A percentile compares a stretch with the other conserved stretches of the same genome.
Conservation (phyloP, 2,329 filamentous ascomycete species). For the Ophiosphaerella narmari region DNA sequence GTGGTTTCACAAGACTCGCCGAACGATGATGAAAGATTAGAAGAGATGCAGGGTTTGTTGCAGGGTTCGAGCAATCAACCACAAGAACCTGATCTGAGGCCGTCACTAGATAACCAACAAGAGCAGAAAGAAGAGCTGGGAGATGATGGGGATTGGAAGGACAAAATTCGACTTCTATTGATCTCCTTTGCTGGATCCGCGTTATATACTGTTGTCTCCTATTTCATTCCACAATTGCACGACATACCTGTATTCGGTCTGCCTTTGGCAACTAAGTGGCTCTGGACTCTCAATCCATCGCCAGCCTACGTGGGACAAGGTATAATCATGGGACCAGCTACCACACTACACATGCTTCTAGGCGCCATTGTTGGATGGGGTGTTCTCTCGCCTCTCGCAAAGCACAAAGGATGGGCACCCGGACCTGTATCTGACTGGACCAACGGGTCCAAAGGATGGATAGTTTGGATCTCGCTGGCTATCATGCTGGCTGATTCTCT, state of each 20-base stretch:
- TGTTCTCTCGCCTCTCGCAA: slow-evolving; percentile 85
- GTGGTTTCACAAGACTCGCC: slow-evolving; percentile 4
- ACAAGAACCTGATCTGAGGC: slow-evolving; percentile 26
- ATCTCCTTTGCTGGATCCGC: slow-evolving; percentile 65
- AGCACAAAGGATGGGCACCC: slow-evolving; percentile 84
- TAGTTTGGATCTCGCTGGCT: slow-evolving; percentile 92
- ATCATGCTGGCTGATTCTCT: slow-evolving; percentile 97
- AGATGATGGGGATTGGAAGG: slow-evolving; percentile 60
- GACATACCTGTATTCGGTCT: slow-evolving; percentile 86
- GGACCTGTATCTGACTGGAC: slow-evolving; percentile 89
- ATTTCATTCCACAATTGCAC: slow-evolving; percentile 84
- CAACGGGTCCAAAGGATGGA: slow-evolving; percentile 94
- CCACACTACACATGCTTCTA: slow-evolving; percentile 92
- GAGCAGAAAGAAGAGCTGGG: slow-evolving; percentile 31
- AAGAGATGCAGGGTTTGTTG: slow-evolving; percentile 45
- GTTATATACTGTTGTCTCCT: slow-evolving; percentile 74
- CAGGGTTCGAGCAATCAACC: slow-evolving; percentile 21
- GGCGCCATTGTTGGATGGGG: slow-evolving; percentile 91
- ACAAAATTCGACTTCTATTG: slow-evolving; percentile 63
- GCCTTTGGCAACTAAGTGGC: slow-evolving; percentile 75
- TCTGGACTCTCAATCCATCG: slow-evolving; percentile 95
- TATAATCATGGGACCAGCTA: slow-evolving; percentile 97
- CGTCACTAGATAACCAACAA: slow-evolving; percentile 22
- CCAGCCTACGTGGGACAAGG: slow-evolving; percentile 97
- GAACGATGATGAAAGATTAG: slow-evolving; percentile 16